Conservation (phyloP, 306 rosid species). For the Gynostemma pentaphyllum region DNA sequence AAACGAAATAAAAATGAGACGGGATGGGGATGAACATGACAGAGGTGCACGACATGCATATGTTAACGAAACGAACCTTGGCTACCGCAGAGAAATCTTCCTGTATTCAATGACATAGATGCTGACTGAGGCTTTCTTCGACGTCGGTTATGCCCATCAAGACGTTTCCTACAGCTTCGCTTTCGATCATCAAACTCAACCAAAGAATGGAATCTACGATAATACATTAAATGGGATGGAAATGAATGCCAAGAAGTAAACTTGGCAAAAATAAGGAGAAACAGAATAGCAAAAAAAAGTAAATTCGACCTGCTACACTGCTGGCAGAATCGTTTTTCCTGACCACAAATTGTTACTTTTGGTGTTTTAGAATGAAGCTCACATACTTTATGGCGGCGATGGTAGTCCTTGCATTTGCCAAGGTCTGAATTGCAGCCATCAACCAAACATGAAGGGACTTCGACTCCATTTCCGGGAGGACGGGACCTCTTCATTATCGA, state of each 20-base stretch:
- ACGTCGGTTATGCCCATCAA: constrained; percentile 75
- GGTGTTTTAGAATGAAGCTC: constrained; percentile 78
- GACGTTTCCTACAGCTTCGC: constrained; percentile 83
- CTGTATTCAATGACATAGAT: constrained; percentile 44
- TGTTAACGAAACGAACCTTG: constrained; percentile 35
- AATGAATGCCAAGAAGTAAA: not conserved
- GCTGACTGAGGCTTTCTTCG: constrained; percentile 74
- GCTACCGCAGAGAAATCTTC: constrained; percentile 32
- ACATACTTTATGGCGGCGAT: constrained; percentile 72
- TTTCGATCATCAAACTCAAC: constrained; percentile 79
- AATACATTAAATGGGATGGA: not conserved
- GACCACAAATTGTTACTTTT: constrained; percentile 49
- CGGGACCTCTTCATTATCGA: constrained; percentile 46
- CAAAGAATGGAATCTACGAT: constrained; percentile 66
- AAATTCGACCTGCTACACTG: constrained; percentile 84
- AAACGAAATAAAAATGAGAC: not conserved
- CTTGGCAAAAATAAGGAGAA: not conserved
- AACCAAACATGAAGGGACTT: constrained; percentile 48
- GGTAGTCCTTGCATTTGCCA: constrained; percentile 74
- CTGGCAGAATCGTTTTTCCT: constrained; percentile 82
- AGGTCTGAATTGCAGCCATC: constrained; percentile 76
- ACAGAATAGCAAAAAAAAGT: too few species aligned
- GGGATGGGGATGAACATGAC: not conserved
- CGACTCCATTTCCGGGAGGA: constrained; percentile 24
- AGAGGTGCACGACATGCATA: not conserved